Evolutionary conservation across 2,329 filamentous ascomycete species (phyloP).

Genomic region (Nannizzia gypsea): DNA sequence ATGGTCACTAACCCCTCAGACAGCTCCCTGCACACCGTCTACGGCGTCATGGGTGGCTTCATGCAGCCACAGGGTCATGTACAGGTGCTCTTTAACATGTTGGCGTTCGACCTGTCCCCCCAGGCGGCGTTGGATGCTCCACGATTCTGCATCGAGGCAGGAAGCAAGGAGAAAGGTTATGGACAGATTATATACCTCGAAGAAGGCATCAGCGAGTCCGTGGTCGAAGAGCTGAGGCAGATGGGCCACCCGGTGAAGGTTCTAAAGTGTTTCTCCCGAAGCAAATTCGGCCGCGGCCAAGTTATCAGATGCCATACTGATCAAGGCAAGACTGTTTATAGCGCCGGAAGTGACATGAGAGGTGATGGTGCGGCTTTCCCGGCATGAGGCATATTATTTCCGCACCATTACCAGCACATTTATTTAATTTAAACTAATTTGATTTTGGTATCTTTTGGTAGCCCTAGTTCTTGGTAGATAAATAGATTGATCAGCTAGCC

Average conservation of each 20-base stretch:
- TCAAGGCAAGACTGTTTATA: constrained; percentile 65
- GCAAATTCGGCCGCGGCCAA: constrained; percentile 75
- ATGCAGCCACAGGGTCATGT: constrained; percentile 98
- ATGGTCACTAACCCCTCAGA: constrained; percentile 70
- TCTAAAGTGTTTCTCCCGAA: constrained; percentile 52
- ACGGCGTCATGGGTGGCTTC: constrained; percentile 95
- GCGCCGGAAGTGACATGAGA: constrained; percentile 74
- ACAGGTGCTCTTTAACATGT: constrained; percentile 80
- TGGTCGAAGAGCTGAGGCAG: constrained; percentile 52
- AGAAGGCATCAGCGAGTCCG: constrained; percentile 61
- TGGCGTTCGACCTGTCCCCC: constrained; percentile 67
- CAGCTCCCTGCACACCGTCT: constrained; percentile 66
- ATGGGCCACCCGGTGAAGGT: constrained; percentile 65
- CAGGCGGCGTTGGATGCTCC: constrained; percentile 86
- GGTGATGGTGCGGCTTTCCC: constrained; percentile 67
- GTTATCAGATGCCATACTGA: constrained; percentile 70
- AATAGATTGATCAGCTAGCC: too few relatives aligned
- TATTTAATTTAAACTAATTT: background rate
- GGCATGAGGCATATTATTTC: constrained; percentile 11
- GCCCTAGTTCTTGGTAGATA: background rate
- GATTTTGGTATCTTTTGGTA: background rate
- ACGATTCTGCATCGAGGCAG: constrained; percentile 73
- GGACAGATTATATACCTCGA: constrained; percentile 65
- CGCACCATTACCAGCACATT: too few relatives aligned
- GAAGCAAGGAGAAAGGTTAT: constrained; percentile 42